Base-by-base conservation (phyloP, 1,284 basidiomycete genomes). In the Volvariella volvacea region DNA sequence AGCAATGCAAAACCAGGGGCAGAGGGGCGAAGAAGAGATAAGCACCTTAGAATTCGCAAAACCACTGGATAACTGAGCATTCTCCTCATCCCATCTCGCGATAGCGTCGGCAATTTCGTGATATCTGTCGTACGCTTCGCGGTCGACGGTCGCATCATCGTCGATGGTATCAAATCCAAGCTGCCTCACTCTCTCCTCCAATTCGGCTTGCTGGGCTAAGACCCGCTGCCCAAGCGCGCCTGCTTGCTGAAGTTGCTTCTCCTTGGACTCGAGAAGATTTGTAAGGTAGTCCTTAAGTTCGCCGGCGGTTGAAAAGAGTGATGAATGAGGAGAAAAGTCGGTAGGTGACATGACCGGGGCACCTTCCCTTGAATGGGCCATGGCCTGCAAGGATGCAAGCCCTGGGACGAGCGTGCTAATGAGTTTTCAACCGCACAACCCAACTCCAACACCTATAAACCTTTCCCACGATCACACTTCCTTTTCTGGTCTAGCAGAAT, bases 141-240 rank as follows among this genome's bases (percentile, higher is more conserved):
- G 63, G 51, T 84, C 81, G 46, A 82, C 72, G 25, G 6, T 12
- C 48, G 79, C 79, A 44, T 80, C 78, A 49, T 78, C 76, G 37
- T 77, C 76, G 22, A 58, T 60, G 48, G 67, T 75, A 45, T 79
- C 76, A 20, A 66, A 67, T 42, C 80, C 78, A 44, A 96, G 73
- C 52, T 85, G 84, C 41, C 78, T 72, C 49, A 96, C 89, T 39
- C 89, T 78, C 54, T 87, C 81, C 65, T 94, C 89, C 50, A 96
- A 78, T 61, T 95, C 90, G 66, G 88, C 83, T 64, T 91, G 91
- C 70, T 96, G 93, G 20, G 81, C 78, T 49, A 95, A 80, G 53
- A 97, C 80, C 62, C 88, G 85, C 66, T 94, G 89, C 42, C 93
- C 92, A 60, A 96, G 82, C 46, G 83, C 84, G 34, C 88, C 92